A percentile compares a stretch with the other conserved stretches of the same genome.
Conservation (phyloP, 305 asterid genomes). For the Vinca major region DNA sequence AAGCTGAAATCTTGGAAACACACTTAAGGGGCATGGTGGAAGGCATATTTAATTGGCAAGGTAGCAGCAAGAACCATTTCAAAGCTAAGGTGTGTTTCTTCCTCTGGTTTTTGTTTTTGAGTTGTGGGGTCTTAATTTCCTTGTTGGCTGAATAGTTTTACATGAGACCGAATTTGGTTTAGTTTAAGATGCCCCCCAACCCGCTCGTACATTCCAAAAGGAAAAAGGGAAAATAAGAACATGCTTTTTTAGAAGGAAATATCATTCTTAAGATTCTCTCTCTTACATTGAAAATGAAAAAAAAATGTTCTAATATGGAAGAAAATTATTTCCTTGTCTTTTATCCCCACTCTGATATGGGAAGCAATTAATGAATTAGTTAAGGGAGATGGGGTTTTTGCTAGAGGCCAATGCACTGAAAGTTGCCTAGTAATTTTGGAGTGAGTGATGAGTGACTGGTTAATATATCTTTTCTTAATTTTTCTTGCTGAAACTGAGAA, state of each 20-base stretch:
- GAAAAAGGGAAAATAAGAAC: neutral
- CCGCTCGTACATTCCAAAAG: no score
- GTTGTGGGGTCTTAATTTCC: neutral
- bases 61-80: slow-evolving; percentile 68
- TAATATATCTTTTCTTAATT: neutral
- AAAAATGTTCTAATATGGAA: neutral
- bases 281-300: neutral
- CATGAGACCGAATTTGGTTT: no score
- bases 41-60: slow-evolving; percentile 75
- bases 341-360: neutral
- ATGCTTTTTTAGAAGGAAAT: neutral
- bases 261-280: neutral
- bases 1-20: slow-evolving; percentile 53
- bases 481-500: neutral
- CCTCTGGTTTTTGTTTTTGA: neutral
- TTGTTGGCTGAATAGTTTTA: neutral
- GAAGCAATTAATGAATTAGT: neutral
- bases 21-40: slow-evolving; percentile 74
- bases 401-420: neutral
- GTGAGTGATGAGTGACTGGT: neutral
- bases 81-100: slow-evolving; percentile 67
- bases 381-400: neutral
- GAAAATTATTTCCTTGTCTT: neutral
- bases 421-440: neutral
- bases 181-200: no score